phyloP scores from a whole-genome alignment of 1,139 yeast genomes.

The Yueomyces sp. region DNA sequence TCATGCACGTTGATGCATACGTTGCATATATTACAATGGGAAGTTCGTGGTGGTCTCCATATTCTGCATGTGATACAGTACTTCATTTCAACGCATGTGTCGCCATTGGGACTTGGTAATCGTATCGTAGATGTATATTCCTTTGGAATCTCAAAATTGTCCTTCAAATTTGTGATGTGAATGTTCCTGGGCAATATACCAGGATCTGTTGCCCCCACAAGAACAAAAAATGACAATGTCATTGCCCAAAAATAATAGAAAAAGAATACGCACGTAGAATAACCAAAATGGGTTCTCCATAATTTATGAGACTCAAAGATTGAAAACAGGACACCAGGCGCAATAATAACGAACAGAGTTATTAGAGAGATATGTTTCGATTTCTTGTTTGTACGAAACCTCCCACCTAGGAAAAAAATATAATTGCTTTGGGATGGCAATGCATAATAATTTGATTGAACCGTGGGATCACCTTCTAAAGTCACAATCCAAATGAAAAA shows the following conservation, averaged over 20 bases:
- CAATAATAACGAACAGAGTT: slow-evolving; percentile 27
- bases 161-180: slow-evolving; percentile 36
- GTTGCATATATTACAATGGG: slow-evolving; percentile 61
- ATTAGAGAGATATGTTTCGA: slow-evolving; percentile 28
- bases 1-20: slow-evolving; percentile 51
- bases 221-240: slow-evolving; percentile 35
- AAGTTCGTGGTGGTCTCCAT: slow-evolving; percentile 58
- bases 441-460: no score
- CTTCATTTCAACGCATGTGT: slow-evolving; percentile 33
- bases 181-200: slow-evolving; percentile 61
- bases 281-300: slow-evolving; percentile 26
- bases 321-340: slow-evolving; percentile 40
- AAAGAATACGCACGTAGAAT: slow-evolving; percentile 46
- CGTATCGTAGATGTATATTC: slow-evolving; percentile 50
- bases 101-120: slow-evolving; percentile 32
- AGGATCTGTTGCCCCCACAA: slow-evolving; percentile 53
- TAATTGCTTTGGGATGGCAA: slow-evolving; percentile 11
- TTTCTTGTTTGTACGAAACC: slow-evolving; percentile 33
- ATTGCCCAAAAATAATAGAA: slow-evolving; percentile 48
- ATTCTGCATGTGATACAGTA: slow-evolving; percentile 50
- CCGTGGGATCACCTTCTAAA: slow-evolving; percentile 9
- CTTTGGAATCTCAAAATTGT: slow-evolving; percentile 34
- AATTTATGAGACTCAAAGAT: slow-evolving; percentile 28
- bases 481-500: slow-evolving; percentile 18
- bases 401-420: slow-evolving; percentile 52